Evolutionary conservation across 371 early-diverging fungal species (phyloP), one percentile per base, ranked within the genome.

Genomic region (Mortierella sp.): DNA sequence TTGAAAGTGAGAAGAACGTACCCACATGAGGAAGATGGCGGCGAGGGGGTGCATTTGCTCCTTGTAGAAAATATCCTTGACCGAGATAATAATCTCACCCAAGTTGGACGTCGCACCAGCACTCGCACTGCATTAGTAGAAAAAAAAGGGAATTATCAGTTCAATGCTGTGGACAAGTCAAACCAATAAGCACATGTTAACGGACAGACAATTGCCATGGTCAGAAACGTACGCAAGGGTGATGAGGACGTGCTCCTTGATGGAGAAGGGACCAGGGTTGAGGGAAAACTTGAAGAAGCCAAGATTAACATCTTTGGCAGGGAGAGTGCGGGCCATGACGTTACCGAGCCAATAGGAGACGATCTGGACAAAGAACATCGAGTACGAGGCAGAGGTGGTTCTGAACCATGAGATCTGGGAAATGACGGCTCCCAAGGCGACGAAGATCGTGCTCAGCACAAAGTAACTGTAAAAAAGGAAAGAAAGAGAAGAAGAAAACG

Each of bases 181-280:
- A 51, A 32, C 24, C 32, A 74, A 8, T 6, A 27, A 35, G 14
- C 24, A 44, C 38, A 43, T 18, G 38, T 18, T 1, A 18, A 56
- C 2, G 35, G 6, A 54, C 21, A 46, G 48, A 32, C 0, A 29
- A 32, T 44, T 56, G 14, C 21, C 4, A 2, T 10, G 2, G 21
- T 43, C 12, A 16, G 8, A 51, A 60, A 84, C 84, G 70, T 81
- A 84, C 84, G 84, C 84, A 35, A 88, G 78, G 44, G 78, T 82
- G 54, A 89, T 82, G 46, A 89, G 68, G 27, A 83, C 89, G 71
- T 85, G 88, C 55, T 90, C 90, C 79, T 90, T 90, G 73, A 90
- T 76, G 16, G 82, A 81, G 74, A 90, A 90, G 6, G 89, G 90
- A 38, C 85, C 90, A 29, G 90, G 90, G 60, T 90, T 88, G 27